Evolutionary conservation across 2,329 filamentous ascomycete species (phyloP).

Genomic region (Cytospora mali): DNA sequence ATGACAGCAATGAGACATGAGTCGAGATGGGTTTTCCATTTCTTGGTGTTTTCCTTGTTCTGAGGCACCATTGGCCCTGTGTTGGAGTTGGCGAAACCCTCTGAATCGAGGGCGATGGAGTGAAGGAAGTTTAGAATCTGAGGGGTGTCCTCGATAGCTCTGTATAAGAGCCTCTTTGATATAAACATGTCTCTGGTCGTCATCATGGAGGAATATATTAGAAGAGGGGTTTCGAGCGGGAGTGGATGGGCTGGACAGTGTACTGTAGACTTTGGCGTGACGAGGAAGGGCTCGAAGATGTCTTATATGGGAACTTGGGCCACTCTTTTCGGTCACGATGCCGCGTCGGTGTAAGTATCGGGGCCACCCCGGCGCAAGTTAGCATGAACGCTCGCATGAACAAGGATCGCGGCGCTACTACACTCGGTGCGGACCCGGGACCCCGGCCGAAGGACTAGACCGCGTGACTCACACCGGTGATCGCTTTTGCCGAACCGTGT

Average conservation of each 20-base stretch:
- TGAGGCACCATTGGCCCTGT: slow-evolving; percentile 13
- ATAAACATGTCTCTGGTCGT: background rate
- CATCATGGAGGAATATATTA: background rate
- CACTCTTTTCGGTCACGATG: background rate
- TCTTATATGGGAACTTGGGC: background rate
- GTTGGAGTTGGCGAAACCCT: slow-evolving; percentile 23
- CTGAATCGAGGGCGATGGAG: slow-evolving; percentile 17
- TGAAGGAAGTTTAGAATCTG: slow-evolving; percentile 23
- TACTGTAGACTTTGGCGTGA: background rate
- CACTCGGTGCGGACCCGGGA: no score
- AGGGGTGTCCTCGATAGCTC: slow-evolving; percentile 23
- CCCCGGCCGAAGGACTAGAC: background rate
- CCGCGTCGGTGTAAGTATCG: background rate
- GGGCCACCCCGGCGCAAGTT: no score
- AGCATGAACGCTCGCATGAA: no score
- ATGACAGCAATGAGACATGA: slow-evolving; percentile 19
- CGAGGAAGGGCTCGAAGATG: background rate
- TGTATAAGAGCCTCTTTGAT: slow-evolving; percentile 22
- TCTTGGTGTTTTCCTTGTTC: slow-evolving; percentile 20
- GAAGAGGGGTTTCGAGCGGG: no score
- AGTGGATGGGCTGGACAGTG: background rate
- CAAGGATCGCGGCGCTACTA: no score
- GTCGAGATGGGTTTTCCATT: slow-evolving; percentile 12
- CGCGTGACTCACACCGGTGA: background rate
- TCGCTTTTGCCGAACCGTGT: background rate